phyloP scores from a whole-genome alignment of 2,329 filamentous ascomycete species.

The Epichloe sp. region DNA sequence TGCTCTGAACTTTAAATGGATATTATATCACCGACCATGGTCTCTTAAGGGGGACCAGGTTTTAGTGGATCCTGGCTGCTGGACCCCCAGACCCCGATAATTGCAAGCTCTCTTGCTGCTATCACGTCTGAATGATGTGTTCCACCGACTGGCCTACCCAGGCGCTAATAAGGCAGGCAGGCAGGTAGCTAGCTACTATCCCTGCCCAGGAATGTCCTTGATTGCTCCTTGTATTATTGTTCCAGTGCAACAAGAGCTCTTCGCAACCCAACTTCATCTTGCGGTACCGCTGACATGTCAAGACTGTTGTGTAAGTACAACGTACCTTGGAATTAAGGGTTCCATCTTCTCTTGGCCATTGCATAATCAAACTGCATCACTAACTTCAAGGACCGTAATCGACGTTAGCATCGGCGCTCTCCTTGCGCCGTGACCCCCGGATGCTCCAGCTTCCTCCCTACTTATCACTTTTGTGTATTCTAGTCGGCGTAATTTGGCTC shows the following conservation, averaged over 20 bases:
- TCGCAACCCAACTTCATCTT: neutral
- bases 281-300: conserved; percentile 28
- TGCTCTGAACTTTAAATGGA: too few species aligned
- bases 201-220: too few species aligned
- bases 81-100: neutral
- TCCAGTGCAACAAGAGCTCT: neutral
- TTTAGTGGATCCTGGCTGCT: too few species aligned
- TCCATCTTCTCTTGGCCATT: neutral
- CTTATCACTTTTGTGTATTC: conserved; percentile 70
- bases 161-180: too few species aligned
- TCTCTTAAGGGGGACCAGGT: too few species aligned
- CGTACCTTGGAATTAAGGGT: neutral
- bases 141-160: too few species aligned
- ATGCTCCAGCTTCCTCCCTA: conserved; percentile 77
- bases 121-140: neutral
- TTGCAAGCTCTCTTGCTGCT: neutral
- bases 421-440: conserved; percentile 66
- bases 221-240: neutral
- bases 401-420: conserved; percentile 43
- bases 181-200: too few species aligned
- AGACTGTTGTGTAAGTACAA: conserved; percentile 36
- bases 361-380: neutral
- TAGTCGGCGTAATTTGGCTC: conserved; percentile 80
- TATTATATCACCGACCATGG: too few species aligned
- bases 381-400: neutral